Percentiles rank a stretch among this genome's conserved stretches.
phyloP scores from a whole-genome alignment of 768 basidiomycete species.

The Leccinum fibrillosum region DNA sequence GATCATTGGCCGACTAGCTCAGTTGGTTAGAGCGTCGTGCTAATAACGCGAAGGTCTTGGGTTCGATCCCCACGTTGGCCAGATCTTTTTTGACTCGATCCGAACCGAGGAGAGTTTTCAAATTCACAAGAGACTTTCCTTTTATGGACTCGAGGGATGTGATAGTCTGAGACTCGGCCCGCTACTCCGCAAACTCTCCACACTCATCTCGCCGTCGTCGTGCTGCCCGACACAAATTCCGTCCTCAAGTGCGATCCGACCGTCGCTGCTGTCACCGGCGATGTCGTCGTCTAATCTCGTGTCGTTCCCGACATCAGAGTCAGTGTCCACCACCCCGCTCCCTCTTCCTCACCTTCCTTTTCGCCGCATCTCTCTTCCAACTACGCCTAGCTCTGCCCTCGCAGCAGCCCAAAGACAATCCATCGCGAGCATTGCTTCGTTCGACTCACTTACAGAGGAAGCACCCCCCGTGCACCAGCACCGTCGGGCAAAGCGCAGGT shows the following conservation, averaged over 20 bases:
- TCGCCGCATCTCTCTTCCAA: slow-evolving; percentile 59
- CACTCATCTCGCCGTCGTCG: background rate
- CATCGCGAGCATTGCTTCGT: slow-evolving; percentile 66
- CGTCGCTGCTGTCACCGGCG: slow-evolving; percentile 18
- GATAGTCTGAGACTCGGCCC: slow-evolving; percentile 22
- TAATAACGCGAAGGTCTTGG: slow-evolving; percentile 77
- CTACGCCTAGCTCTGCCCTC: slow-evolving; percentile 43
- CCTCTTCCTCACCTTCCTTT: slow-evolving; percentile 56
- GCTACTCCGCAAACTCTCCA: slow-evolving; percentile 6
- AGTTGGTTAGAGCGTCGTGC: slow-evolving; percentile 93
- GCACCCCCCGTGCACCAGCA: slow-evolving; percentile 14
- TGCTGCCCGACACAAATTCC: background rate
- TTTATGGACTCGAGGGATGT: slow-evolving; percentile 19
- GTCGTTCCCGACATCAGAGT: slow-evolving; percentile 33
- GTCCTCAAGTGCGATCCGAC: slow-evolving; percentile 9
- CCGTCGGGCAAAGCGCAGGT: slow-evolving; percentile 36
- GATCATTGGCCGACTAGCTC: slow-evolving; percentile 52
- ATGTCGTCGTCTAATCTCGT: slow-evolving; percentile 16
- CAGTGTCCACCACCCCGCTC: slow-evolving; percentile 21
- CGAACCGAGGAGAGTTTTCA: background rate
- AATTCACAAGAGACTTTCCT: background rate
- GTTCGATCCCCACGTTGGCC: slow-evolving; percentile 80
- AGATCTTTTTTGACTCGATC: slow-evolving; percentile 19
- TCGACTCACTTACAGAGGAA: slow-evolving; percentile 67
- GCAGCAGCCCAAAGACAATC: slow-evolving; percentile 50